Percentiles rank a stretch among this genome's conserved stretches.
phyloP scores from a whole-genome alignment of 495 filamentous ascomycete species.

The Penicillium alfredii region DNA sequence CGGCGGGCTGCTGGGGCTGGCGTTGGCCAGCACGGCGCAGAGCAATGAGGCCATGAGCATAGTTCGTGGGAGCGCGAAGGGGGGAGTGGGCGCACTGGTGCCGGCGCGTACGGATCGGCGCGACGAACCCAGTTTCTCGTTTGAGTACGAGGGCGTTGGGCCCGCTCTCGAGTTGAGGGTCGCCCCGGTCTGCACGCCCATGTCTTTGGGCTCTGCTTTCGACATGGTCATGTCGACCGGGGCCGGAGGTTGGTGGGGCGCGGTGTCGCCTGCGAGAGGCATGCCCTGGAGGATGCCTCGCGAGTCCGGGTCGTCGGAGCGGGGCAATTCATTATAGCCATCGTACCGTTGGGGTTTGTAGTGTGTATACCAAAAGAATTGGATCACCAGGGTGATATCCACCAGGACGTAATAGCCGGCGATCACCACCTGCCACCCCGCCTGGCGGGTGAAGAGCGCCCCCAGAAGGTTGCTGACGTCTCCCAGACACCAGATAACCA shows the following conservation, averaged over 20 bases:
- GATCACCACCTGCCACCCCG: conserved; percentile 63
- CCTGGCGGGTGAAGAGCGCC: conserved; percentile 59
- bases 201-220: conserved; percentile 26
- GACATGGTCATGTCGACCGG: conserved; percentile 17
- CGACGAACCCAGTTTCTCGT: conserved; percentile 33
- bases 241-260: conserved; percentile 7
- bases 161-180: conserved; percentile 12
- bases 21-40: conserved; percentile 42
- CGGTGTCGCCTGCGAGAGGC: conserved; percentile 19
- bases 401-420: conserved; percentile 65
- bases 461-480: conserved; percentile 65
- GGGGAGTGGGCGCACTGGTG: conserved; percentile 24
- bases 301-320: conserved; percentile 17
- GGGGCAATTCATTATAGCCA: conserved; percentile 19
- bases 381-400: conserved; percentile 54
- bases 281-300: conserved; percentile 29
- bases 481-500: conserved; percentile 64
- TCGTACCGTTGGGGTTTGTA: conserved; percentile 35
- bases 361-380: conserved; percentile 65
- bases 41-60: conserved; percentile 42
- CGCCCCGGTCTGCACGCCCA: conserved; percentile 24
- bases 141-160: conserved; percentile 32
- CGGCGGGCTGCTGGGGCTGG: conserved; percentile 23
- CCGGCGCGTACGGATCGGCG: conserved; percentile 25
- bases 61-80: conserved; percentile 36